These are phyloP conservation scores for Camellia sinensis DNA, from an alignment of 148 eudicot genomes.

Conservation along the genomic window DNA sequence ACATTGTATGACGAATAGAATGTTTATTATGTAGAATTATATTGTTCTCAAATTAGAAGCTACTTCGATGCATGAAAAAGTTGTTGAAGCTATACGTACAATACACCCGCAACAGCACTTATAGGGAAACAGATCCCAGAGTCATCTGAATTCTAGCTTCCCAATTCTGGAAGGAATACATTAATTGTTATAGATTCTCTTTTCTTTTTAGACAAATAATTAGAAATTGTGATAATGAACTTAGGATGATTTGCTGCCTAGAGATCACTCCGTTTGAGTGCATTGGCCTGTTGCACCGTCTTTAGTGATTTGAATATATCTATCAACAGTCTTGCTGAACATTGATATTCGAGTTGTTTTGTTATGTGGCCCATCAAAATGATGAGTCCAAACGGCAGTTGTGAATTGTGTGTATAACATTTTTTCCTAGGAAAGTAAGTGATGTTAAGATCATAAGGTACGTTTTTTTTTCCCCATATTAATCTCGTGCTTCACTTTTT, in stretches of 20 bases:
- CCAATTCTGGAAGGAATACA: background rate
- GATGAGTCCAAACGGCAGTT: background rate
- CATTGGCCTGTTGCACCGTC: background rate
- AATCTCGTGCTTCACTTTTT: constrained; percentile 16
- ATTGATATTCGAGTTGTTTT: background rate
- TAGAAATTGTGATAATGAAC: background rate
- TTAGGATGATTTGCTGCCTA: constrained; percentile 8
- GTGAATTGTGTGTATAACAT: background rate
- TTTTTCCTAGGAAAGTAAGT: background rate
- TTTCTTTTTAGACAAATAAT: background rate
- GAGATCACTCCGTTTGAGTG: constrained; percentile 8
- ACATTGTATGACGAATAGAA: constrained; percentile 3
- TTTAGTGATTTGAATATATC: background rate
- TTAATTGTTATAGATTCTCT: background rate
- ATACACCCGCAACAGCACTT: background rate
- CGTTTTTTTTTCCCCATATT: background rate
- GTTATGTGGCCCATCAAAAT: background rate
- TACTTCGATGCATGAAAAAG: background rate
- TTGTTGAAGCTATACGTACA: background rate
- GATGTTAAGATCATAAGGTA: background rate
- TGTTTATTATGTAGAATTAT: background rate
- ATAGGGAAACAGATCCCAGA: constrained; percentile 4
- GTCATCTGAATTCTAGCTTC: background rate
- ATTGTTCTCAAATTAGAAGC: constrained; percentile 5
- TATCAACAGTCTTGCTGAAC: background rate